Conservation (phyloP, 2,329 filamentous ascomycete species). For the Acarospora socialis region DNA sequence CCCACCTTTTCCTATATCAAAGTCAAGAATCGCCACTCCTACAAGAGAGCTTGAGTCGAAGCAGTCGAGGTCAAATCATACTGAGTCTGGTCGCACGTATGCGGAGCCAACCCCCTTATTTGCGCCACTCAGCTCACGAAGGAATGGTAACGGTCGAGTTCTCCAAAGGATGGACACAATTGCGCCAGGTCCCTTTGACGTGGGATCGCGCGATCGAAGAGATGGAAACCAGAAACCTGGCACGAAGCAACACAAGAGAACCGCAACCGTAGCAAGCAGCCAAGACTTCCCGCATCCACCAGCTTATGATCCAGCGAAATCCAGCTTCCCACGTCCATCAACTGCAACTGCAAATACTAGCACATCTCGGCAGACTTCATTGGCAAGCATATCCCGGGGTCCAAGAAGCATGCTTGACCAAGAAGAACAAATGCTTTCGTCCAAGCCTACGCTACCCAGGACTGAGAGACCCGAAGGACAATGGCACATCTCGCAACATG, state of each 20-base stretch:
- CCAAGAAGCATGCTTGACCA: conserved; percentile 5
- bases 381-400: conserved; percentile 9
- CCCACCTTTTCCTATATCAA: conserved; percentile 36
- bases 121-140: conserved; percentile 36
- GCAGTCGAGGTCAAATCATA: conserved; percentile 13
- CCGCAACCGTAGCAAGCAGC: conserved; percentile 22
- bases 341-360: conserved; percentile 10
- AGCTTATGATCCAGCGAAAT: conserved; percentile 6
- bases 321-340: too few species aligned
- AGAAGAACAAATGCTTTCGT: too few species aligned
- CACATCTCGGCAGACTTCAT: conserved; percentile 9
- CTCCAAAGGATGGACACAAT: conserved; percentile 52
- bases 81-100: too few species aligned
- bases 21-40: conserved; percentile 13
- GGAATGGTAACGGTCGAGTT: conserved; percentile 30
- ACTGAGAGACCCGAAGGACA: too few species aligned
- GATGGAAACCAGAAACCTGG: neutral
- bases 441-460: too few species aligned
- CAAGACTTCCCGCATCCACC: conserved; percentile 9
- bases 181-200: conserved; percentile 51
- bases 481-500: too few species aligned
- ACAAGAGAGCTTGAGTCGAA: conserved; percentile 13
- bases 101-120: conserved; percentile 18
- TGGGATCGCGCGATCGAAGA: conserved; percentile 17
- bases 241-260: conserved; percentile 21